These are phyloP conservation scores for Candida dajiaensis DNA, from an alignment of 805 yeast species.

Conservation along the genomic window DNA sequence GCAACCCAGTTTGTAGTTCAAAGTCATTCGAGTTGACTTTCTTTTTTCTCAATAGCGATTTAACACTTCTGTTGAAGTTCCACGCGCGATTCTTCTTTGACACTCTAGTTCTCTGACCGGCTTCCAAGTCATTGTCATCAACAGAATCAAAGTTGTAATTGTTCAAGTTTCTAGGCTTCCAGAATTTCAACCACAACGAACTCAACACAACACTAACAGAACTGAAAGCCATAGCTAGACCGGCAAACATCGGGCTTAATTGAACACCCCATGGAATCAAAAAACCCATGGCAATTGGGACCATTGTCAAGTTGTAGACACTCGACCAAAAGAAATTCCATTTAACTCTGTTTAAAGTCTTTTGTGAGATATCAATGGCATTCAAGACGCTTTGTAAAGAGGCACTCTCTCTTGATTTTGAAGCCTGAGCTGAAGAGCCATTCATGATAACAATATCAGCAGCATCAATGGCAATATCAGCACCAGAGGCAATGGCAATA, in stretches of 20 bases:
- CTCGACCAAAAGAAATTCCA: slow-evolving; percentile 85
- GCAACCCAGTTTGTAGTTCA: slow-evolving; percentile 17
- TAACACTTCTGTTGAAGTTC: slow-evolving; percentile 14
- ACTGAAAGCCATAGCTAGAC: slow-evolving; percentile 89
- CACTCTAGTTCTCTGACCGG: slow-evolving; percentile 3
- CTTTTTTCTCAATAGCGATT: slow-evolving; percentile 6
- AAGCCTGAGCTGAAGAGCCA: not conserved
- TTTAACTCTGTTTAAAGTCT: slow-evolving; percentile 69
- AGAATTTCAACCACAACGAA: slow-evolving; percentile 64
- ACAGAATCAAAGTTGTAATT: slow-evolving; percentile 1
- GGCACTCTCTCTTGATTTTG: slow-evolving; percentile 27
- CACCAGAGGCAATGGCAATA: slow-evolving; percentile 85
- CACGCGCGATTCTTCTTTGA: slow-evolving; percentile 6
- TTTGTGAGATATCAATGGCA: slow-evolving; percentile 62
- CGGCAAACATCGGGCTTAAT: slow-evolving; percentile 84
- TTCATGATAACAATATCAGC: slow-evolving; percentile 83
- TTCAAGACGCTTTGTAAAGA: slow-evolving; percentile 32
- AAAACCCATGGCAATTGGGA: slow-evolving; percentile 94
- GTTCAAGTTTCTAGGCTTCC: slow-evolving; percentile 37
- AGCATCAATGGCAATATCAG: slow-evolving; percentile 96
- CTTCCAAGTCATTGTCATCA: slow-evolving; percentile 15
- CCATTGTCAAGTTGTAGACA: slow-evolving; percentile 74
- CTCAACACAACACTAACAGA: slow-evolving; percentile 84
- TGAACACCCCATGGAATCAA: slow-evolving; percentile 71
- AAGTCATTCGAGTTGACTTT: slow-evolving; percentile 9